Evolutionary conservation across 371 early-diverging fungal species (phyloP), one percentile per base, ranked within the genome.

Genomic region (Mucor lusitanicus): DNA sequence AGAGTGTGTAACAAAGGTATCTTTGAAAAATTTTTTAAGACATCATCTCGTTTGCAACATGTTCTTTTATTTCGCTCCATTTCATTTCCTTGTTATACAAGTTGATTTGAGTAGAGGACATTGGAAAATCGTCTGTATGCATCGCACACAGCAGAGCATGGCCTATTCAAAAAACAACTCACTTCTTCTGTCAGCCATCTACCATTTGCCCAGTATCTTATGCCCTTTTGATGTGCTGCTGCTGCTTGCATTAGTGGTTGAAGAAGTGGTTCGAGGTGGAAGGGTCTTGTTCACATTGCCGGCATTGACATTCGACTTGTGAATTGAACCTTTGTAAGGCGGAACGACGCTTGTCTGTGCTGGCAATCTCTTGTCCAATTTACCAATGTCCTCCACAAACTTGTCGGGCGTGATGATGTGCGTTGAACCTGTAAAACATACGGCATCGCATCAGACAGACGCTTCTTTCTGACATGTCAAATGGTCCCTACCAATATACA

Each of bases 351-450:
- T 60, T 35, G 72, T 75, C 11, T 72, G 70, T 13, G 71, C 53
- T 19, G 74, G 67, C 1, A 63, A 39, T 12, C 61, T 54, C 53
- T 78, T 78, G 35, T 77, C 68, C 40, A 84, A 65, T 35, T 35
- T 60, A 28, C 76, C 78, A 7, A 93, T 72, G 58, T 87, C 86
- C 23, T 90, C 80, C 13, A 96, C 76, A 69, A 92, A 95, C 63
- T 88, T 83, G 35, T 83, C 77, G 11, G 98, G 95, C 19, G 93
- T 93, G 48, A 92, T 82, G 17, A 93, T 81, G 67, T 91, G 88
- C 3, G 93, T 94, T 15, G 94, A 91, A 8, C 94, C 91, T 83
- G 66, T 1, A 25, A n/a, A 30, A 50, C n/a, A 61, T 11, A 37
- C 25, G 25, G 11, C 21, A 55, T 50, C 35, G 8, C 6, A 27